Base-by-base conservation (phyloP, 2,329 filamentous ascomycete genomes). In the Ustulina deusta region DNA sequence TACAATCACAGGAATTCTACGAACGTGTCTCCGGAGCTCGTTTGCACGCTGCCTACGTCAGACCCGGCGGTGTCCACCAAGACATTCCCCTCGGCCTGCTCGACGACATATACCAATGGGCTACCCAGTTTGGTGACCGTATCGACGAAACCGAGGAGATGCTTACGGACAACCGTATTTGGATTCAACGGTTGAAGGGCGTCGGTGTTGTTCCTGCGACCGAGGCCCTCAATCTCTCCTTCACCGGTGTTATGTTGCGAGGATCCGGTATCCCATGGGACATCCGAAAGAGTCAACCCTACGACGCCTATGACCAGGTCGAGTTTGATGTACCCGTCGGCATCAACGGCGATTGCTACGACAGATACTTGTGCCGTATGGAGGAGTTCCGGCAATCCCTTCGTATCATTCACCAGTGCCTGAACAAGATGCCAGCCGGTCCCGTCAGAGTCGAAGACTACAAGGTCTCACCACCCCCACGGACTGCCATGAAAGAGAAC, bases 81-180 rank as follows among this genome's bases (percentile, higher is more conserved):
- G 96, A 99, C 84, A 87, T 99, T 52, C 96, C 96, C 34, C 78
- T 97, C 68, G 96, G 96, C 73, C 90, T 99, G 52, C 90, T 99
- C 58, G 97, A 99, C 80, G 96, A 99, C 79, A 99, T 99, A 78
- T 98, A 99, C 85, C 95, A 98, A 83, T 99, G 96, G 96, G 96
- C 96, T 17, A 99, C 96, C 66, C 96, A 99, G 82, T 99, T 99
- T 77, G 93, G 94, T 77, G 96, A 99, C 85, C 94, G 96, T 75
- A 96, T 99, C 77, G 96, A 99, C 80, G 96, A 99, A 82, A 98
- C 96, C 63, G 96, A 99, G 81, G 96, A 99, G 82, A 92, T 99
- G 84, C 88, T 99, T 75, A 99, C 96, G 48, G 96, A 99, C 82
- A 99, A 99, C 88, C 93, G 97, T 79, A 98, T 99, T 85, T 99